Evolutionary conservation across 805 yeast genomes (phyloP).

Genomic region (Lipomyces anomalus): DNA sequence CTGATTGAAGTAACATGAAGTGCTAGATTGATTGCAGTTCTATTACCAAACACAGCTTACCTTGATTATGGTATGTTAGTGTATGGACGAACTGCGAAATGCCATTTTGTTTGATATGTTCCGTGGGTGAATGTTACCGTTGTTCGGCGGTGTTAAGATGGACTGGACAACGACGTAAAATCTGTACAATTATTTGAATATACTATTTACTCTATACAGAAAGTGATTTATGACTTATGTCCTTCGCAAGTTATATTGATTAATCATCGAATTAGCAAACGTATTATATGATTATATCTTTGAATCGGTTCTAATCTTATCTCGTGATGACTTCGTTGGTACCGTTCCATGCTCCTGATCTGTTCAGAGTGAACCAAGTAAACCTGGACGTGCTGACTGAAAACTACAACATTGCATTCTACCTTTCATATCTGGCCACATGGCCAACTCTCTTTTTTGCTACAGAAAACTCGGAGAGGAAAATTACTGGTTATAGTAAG

Average conservation of each 20-base stretch:
- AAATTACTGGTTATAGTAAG: conserved; percentile 37
- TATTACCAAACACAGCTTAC: background rate
- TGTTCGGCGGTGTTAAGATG: too few species aligned
- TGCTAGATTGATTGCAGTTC: background rate
- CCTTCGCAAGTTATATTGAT: too few species aligned
- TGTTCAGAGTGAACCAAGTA: conserved; percentile 64
- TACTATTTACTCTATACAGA: too few species aligned
- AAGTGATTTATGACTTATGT: too few species aligned
- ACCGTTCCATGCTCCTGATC: conserved; percentile 84
- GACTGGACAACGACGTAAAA: too few species aligned
- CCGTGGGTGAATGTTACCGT: too few species aligned
- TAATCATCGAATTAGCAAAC: too few species aligned
- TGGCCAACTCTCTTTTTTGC: conserved; percentile 93
- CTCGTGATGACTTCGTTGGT: conserved; percentile 82
- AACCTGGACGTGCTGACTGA: conserved; percentile 89
- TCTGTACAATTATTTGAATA: too few species aligned
- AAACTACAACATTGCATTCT: conserved; percentile 78
- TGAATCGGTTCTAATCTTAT: too few species aligned
- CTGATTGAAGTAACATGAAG: too few species aligned
- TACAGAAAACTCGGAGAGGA: conserved; percentile 40
- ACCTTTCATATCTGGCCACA: conserved; percentile 68
- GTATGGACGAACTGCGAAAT: background rate
- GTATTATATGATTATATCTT: too few species aligned
- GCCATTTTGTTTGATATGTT: too few species aligned
- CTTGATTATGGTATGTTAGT: background rate